Evolutionary conservation across 2,329 filamentous ascomycete species (phyloP).

Genomic region (Colletotrichum euphorbiae): DNA sequence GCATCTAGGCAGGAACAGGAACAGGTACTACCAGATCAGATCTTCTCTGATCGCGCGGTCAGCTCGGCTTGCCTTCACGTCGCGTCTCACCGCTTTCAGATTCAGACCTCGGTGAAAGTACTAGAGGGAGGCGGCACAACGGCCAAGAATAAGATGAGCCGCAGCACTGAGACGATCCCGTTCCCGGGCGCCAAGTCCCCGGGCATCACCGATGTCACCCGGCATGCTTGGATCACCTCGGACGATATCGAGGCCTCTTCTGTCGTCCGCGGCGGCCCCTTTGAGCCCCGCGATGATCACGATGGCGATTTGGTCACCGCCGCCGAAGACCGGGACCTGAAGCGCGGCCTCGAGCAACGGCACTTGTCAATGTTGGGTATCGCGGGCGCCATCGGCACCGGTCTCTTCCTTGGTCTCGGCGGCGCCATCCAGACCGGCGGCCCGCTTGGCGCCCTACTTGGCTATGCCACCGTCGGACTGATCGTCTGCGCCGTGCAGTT

Average conservation of each 20-base stretch:
- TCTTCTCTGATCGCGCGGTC: background rate
- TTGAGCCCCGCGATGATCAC: constrained; percentile 41
- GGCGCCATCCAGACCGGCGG: constrained; percentile 63
- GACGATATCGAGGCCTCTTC: constrained; percentile 34
- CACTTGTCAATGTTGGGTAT: constrained; percentile 73
- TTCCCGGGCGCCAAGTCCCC: constrained; percentile 39
- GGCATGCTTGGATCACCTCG: constrained; percentile 35
- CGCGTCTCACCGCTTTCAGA: constrained; percentile 1
- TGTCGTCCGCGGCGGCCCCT: constrained; percentile 18
- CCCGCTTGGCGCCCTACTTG: constrained; percentile 60
- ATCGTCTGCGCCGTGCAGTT: constrained; percentile 69
- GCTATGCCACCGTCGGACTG: constrained; percentile 66
- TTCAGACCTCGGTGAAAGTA: constrained; percentile 18
- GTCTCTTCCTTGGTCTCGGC: constrained; percentile 70
- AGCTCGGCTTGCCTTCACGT: constrained; percentile 5
- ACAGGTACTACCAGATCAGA: background rate
- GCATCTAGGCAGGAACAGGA: background rate
- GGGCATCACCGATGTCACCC: constrained; percentile 36
- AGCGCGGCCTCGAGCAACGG: constrained; percentile 62
- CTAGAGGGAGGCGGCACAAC: background rate
- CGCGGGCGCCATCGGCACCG: constrained; percentile 70
- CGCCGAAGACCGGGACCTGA: constrained; percentile 62
- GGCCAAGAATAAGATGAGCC: constrained; percentile 14
- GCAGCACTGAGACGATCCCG: constrained; percentile 31
- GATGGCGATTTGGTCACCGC: constrained; percentile 59